These are phyloP conservation scores for Colletotrichum sp. DNA, from an alignment of 2,329 filamentous ascomycete species.

Conservation along the genomic window DNA sequence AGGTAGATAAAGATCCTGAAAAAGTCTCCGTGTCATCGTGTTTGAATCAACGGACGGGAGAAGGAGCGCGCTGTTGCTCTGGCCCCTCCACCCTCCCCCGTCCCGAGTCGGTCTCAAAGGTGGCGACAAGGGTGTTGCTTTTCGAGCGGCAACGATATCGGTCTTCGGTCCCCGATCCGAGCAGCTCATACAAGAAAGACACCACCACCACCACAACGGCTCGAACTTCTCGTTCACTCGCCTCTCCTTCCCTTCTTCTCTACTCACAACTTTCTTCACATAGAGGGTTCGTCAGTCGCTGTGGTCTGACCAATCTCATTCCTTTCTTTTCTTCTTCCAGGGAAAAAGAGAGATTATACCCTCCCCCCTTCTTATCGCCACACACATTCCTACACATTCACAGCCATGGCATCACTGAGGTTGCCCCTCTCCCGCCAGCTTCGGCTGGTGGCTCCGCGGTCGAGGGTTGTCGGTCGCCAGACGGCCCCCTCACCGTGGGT, in stretches of 20 bases:
- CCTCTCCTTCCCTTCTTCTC: background rate
- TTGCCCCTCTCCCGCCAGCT: constrained; percentile 22
- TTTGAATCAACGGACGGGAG: background rate
- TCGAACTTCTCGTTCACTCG: background rate
- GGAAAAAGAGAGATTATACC: background rate
- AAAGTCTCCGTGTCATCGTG: background rate
- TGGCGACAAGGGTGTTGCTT: constrained; percentile 17
- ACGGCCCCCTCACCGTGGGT: constrained; percentile 11
- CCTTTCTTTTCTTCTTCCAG: background rate
- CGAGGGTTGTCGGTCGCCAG: constrained; percentile 16
- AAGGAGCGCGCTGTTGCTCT: background rate
- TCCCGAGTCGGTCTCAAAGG: constrained; percentile 6
- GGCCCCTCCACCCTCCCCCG: background rate
- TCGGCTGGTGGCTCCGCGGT: constrained; percentile 18
- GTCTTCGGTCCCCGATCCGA: constrained; percentile 15
- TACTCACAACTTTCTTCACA: background rate
- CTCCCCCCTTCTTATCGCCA: background rate
- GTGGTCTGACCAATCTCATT: background rate
- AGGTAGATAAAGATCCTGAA: background rate
- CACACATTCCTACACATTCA: background rate
- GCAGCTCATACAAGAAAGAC: background rate
- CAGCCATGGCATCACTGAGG: constrained; percentile 22
- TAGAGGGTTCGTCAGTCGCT: background rate
- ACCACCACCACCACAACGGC: background rate
- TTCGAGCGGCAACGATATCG: constrained; percentile 17